Percentiles rank a stretch among this genome's conserved stretches.
These are phyloP conservation scores for Leishmania amazonensis DNA, from an alignment of 208 protist genomes.

Conservation along the genomic window DNA sequence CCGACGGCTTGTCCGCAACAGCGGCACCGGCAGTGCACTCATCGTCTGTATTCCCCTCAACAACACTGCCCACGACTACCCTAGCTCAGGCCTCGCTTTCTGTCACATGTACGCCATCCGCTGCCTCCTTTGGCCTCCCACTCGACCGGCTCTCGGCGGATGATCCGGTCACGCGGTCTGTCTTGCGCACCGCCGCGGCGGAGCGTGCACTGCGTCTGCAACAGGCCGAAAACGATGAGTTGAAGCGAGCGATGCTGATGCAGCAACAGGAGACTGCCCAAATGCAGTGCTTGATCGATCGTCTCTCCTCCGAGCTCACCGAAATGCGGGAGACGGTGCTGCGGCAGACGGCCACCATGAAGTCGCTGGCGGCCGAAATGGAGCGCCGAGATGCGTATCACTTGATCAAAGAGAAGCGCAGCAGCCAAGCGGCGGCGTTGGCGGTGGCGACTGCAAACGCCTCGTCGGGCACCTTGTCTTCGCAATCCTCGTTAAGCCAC, in stretches of 20 bases:
- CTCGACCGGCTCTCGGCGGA: conserved; percentile 19
- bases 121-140: conserved; percentile 13
- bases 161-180: conserved; percentile 17
- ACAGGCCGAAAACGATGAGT: conserved; percentile 55
- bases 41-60: background rate
- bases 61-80: background rate
- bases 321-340: conserved; percentile 49
- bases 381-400: conserved; percentile 58
- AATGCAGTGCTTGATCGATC: conserved; percentile 40
- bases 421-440: background rate
- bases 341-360: conserved; percentile 62
- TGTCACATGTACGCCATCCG: background rate
- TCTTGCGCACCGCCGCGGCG: conserved; percentile 36
- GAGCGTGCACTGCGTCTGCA: conserved; percentile 51
- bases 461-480: background rate
- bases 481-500: background rate
- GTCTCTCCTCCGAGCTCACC: conserved; percentile 64
- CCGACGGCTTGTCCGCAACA: background rate
- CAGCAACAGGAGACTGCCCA: conserved; percentile 33
- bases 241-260: conserved; percentile 37
- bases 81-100: background rate
- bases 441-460: background rate
- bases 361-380: conserved; percentile 44
- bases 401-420: conserved; percentile 45
- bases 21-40: background rate